Percentiles rank a stretch among this genome's conserved stretches.
Conservation (phyloP, 2,329 filamentous ascomycete genomes). For the Exophiala aquamarina region DNA sequence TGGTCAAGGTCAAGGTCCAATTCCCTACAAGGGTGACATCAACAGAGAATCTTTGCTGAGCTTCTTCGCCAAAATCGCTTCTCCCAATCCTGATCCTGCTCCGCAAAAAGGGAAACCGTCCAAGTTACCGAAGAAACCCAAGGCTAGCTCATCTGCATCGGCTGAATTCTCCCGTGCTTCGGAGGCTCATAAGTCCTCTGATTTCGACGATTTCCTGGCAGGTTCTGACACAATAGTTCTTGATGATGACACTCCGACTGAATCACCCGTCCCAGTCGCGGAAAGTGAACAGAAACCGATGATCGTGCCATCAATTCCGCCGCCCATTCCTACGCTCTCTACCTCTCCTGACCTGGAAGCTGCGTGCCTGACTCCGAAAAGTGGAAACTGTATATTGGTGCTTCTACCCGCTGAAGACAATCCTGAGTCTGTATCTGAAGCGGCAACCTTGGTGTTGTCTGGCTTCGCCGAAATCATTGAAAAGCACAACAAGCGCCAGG, state of each 20-base stretch:
- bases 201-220: constrained; percentile 47
- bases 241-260: constrained; percentile 51
- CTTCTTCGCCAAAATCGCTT: constrained; percentile 76
- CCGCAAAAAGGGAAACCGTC: constrained; percentile 38
- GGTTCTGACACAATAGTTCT: constrained; percentile 52
- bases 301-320: constrained; percentile 55
- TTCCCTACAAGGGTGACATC: constrained; percentile 78
- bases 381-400: constrained; percentile 79
- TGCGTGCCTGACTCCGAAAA: constrained; percentile 72
- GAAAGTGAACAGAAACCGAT: constrained; percentile 43
- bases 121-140: constrained; percentile 32
- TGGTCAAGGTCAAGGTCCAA: constrained; percentile 64
- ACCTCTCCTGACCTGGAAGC: constrained; percentile 64
- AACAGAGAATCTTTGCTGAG: constrained; percentile 79
- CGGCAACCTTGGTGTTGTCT: constrained; percentile 55
- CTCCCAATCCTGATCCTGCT: constrained; percentile 76
- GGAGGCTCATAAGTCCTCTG: constrained; percentile 50
- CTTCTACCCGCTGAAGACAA: constrained; percentile 60
- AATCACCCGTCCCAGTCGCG: constrained; percentile 53
- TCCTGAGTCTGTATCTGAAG: constrained; percentile 44
- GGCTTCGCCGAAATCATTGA: constrained; percentile 72
- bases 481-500: constrained; percentile 68
- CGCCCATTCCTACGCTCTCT: constrained; percentile 66
- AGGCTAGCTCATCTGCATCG: constrained; percentile 45
- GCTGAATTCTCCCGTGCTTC: constrained; percentile 53